These are phyloP conservation scores for Fragaria iinumae DNA, from an alignment of 306 rosid species.

Conservation along the genomic window DNA sequence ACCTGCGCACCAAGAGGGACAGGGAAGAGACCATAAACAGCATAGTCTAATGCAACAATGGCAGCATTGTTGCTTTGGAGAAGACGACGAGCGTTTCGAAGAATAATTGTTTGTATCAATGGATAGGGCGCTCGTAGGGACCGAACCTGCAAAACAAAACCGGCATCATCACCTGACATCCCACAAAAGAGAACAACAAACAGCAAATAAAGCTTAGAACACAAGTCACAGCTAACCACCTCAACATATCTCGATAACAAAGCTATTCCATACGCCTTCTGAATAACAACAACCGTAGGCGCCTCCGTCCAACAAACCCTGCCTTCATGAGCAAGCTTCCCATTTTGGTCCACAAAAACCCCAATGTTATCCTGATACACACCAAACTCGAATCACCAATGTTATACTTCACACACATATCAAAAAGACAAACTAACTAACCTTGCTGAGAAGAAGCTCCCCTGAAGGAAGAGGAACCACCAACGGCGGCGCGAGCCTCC, in stretches of 20 bases:
- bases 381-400: not conserved
- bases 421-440: not conserved
- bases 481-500: slow-evolving; percentile 88
- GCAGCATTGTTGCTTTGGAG: slow-evolving; percentile 55
- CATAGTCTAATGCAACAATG: slow-evolving; percentile 70
- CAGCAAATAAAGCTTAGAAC: not conserved
- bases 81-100: slow-evolving; percentile 76
- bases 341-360: slow-evolving; percentile 95
- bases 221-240: slow-evolving; percentile 40
- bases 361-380: slow-evolving; percentile 85
- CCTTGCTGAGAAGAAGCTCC: slow-evolving; percentile 96
- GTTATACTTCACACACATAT: not conserved
- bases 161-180: not conserved
- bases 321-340: slow-evolving; percentile 87
- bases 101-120: slow-evolving; percentile 87
- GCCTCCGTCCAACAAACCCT: slow-evolving; percentile 99
- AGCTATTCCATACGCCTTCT: slow-evolving; percentile 86
- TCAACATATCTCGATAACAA: slow-evolving; percentile 84
- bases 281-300: slow-evolving; percentile 73
- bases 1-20: slow-evolving; percentile 99
- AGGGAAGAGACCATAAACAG: slow-evolving; percentile 87
- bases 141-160: slow-evolving; percentile 65
- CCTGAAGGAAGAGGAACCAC: slow-evolving; percentile 91
- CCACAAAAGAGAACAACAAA: not conserved
- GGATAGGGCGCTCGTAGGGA: slow-evolving; percentile 85